Evolutionary conservation across 2,329 filamentous ascomycete species (phyloP), one percentile per base, ranked within the genome.

Genomic region (Amylocarpus encephaloides): DNA sequence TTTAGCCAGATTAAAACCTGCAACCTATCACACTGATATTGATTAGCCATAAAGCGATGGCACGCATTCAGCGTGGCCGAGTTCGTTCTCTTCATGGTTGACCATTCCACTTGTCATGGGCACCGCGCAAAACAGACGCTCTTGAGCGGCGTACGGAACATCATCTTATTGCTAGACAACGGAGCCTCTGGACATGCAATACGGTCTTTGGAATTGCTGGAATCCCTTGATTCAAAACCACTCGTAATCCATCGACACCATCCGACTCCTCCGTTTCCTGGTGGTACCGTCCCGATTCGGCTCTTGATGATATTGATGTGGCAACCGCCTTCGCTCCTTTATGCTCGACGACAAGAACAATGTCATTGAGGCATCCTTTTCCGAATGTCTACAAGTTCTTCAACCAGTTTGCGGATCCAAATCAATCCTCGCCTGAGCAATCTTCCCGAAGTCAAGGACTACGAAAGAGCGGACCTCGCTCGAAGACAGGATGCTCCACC

Each of bases 311-410:
- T 40, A 42, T 52, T 52, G 35, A 52, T 52, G 50, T 42, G 42
- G 50, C 46, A 48, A 45, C 41, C 34, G 41, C 35, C 49, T 52
- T 52, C 43, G 46, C 41, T 52, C 42, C 43, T 41, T 36, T 42
- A 35, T 48, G 50, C 42, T 49, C 44, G 47, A 54, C 57, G 51
- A 59, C 55, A 57, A 49, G 46, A 55, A 61, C 56, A 51, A 64
- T 64, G 62, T 59, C 62, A 48, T 56, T 63, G 54, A 59, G 56
- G 53, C 61, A 62, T 54, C 62, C 62, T n/a, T 63, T 60, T 47
- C 62, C 62, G 22, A 65, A 65, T 51, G 62, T 65, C 36, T 65
- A 65, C 55, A 65, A 64, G 53, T 65, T 64, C 56, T 64, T 61
- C 56, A 65, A 65, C 46, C 62, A 65, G 45, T 64, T 65, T 50